Base-by-base conservation (phyloP, 768 basidiomycete genomes). In the Russula vinacea region DNA sequence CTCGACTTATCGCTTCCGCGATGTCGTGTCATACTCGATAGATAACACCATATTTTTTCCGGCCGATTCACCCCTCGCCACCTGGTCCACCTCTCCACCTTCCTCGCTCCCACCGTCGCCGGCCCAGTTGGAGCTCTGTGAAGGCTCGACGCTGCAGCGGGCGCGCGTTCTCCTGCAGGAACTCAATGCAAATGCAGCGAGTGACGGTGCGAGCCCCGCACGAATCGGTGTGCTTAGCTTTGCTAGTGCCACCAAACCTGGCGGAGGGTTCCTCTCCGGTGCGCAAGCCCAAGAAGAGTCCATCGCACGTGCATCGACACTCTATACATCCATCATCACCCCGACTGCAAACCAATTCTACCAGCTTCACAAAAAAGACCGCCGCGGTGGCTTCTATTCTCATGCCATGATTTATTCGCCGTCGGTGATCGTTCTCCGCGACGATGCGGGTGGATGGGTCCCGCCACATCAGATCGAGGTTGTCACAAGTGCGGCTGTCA, bases 221-320 rank as follows among this genome's bases (percentile, higher is more conserved):
- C 57, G 57, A 51, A 74, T 89, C 13, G 88, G 88, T 22, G 74
- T 91, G 17, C 81, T 92, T 33, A 91, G 86, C 71, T 91, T 91
- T 70, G 89, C 89, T 2, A 88, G 86, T 0, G 89, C 90, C 4
- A 87, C 81, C 56, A 83, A 84, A 42, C 86, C 88, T 1, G 89
- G 90, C 1, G 89, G 90, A 4, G 90, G 90, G 7, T 91, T 92
- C 74, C 79, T 82, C 62, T 79, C 74, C 60, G 90, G 90, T 17
- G 83, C 88, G 0, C 83, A 85, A 63, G 90, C 90, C 1, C 90
- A 92, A 69, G 90, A 92, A 72, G 90, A 92, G 73, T 86, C 85
- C 42, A 81, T 92, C 69, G 89, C 90, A 13, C 84, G 90, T 47
- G 83, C 88, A 5, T 90, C 89, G 13, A 87, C 86, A 6, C 75